Evolutionary conservation across 805 yeast species (phyloP).

Genomic region (Barnettozyma sp.): DNA sequence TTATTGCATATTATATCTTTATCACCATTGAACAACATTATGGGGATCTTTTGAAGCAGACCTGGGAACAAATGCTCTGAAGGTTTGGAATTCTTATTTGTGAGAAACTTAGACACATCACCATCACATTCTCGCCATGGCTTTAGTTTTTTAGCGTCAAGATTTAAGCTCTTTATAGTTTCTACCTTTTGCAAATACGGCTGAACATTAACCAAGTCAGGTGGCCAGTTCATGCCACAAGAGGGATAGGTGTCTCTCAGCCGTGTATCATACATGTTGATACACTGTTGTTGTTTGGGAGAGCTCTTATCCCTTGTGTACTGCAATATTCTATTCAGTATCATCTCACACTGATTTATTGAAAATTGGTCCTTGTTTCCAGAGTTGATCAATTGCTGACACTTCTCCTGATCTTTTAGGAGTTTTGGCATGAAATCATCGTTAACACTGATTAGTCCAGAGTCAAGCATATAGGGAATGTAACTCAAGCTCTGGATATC

Average conservation of each 20-base stretch:
- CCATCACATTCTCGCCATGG: conserved; percentile 77
- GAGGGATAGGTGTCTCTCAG: conserved; percentile 68
- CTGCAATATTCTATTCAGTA: conserved; percentile 27
- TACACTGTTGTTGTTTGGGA: conserved; percentile 45
- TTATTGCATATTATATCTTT: conserved; percentile 85
- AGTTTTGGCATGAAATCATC: conserved; percentile 36
- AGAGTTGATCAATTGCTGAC: conserved; percentile 48
- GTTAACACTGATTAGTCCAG: conserved; percentile 43
- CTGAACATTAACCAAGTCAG: conserved; percentile 44
- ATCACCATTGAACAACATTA: conserved; percentile 80
- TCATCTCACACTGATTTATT: conserved; percentile 38
- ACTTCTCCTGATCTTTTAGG: conserved; percentile 45
- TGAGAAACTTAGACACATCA: conserved; percentile 46
- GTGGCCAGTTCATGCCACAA: conserved; percentile 95
- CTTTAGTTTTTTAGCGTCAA: conserved; percentile 32
- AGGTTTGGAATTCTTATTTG: conserved; percentile 48
- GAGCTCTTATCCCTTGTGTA: conserved; percentile 27
- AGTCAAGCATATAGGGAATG: conserved; percentile 58
- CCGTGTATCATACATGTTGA: conserved; percentile 78
- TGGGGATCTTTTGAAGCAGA: conserved; percentile 48
- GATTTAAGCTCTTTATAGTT: conserved; percentile 48
- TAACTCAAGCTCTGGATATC: conserved; percentile 75
- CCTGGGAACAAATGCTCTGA: conserved; percentile 62
- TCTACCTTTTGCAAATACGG: conserved; percentile 44
- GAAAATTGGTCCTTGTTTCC: conserved; percentile 25